A percentile compares a stretch with the other conserved stretches of the same genome.
phyloP scores from a whole-genome alignment of 78 protist species.

The Goniomonas avonlea region DNA sequence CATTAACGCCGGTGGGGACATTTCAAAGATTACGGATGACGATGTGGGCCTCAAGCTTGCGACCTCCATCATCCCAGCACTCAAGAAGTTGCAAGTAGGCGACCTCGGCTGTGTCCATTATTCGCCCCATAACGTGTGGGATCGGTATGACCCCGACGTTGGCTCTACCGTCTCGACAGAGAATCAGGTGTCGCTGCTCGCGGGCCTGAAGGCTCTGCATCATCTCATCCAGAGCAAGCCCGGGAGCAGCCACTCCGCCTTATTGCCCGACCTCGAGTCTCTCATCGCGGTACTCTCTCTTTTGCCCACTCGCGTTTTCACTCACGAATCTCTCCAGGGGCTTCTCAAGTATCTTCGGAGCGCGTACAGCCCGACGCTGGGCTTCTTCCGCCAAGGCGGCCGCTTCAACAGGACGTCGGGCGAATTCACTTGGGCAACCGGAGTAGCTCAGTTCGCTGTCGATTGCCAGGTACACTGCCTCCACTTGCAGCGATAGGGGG shows the following conservation, averaged over 20 bases:
- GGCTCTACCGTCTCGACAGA: constrained; percentile 8
- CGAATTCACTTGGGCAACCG: not conserved
- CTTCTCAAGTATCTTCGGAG: too few relatives aligned
- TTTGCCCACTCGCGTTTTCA: too few relatives aligned
- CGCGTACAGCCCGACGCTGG: not conserved
- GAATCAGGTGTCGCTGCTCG: constrained; percentile 19
- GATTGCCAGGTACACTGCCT: too few relatives aligned
- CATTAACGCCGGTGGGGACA: not conserved
- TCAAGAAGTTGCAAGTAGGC: not conserved
- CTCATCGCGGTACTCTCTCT: too few relatives aligned
- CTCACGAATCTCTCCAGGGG: too few relatives aligned
- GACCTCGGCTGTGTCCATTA: constrained; percentile 4
- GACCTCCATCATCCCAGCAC: not conserved
- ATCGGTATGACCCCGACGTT: not conserved
- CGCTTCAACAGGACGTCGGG: not conserved
- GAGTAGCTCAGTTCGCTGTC: not conserved
- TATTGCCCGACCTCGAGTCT: too few relatives aligned
- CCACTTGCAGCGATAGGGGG: too few relatives aligned
- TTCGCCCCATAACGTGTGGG: not conserved
- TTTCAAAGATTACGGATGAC: not conserved
- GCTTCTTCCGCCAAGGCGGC: constrained; percentile 7
- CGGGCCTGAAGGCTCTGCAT: not conserved
- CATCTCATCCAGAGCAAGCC: too few relatives aligned
- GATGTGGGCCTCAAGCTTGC: not conserved
- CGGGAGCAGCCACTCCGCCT: too few relatives aligned